phyloP scores from a whole-genome alignment of 2,329 filamentous ascomycete genomes.

The Triangularia verruculosa region DNA sequence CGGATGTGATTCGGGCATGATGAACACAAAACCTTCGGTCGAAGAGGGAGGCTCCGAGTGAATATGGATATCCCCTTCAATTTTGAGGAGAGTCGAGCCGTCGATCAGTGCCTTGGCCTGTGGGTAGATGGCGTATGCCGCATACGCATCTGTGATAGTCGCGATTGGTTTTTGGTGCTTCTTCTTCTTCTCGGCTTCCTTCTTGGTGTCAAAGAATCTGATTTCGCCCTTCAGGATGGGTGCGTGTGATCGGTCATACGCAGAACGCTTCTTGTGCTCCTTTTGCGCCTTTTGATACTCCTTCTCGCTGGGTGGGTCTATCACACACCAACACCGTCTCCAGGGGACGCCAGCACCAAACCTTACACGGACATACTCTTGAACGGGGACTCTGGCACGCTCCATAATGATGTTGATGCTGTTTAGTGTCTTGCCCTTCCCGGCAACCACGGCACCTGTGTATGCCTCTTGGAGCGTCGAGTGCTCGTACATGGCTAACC shows the following conservation, averaged over 20 bases:
- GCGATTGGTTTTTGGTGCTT: slow-evolving; percentile 80
- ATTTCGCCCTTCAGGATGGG: slow-evolving; percentile 79
- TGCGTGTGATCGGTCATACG: slow-evolving; percentile 70
- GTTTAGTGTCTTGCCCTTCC: slow-evolving; percentile 85
- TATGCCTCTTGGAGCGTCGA: slow-evolving; percentile 93
- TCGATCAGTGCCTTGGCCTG: slow-evolving; percentile 93
- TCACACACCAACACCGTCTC: slow-evolving; percentile 95
- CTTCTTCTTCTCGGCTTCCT: slow-evolving; percentile 78
- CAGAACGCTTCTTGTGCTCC: slow-evolving; percentile 73
- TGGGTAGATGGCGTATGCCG: slow-evolving; percentile 92
- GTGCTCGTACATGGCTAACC: slow-evolving; percentile 91
- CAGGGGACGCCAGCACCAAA: slow-evolving; percentile 96
- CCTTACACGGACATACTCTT: slow-evolving; percentile 92
- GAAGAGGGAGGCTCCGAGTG: slow-evolving; percentile 74
- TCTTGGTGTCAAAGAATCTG: slow-evolving; percentile 86
- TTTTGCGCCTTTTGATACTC: slow-evolving; percentile 82
- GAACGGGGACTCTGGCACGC: slow-evolving; percentile 69
- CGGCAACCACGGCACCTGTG: slow-evolving; percentile 90
- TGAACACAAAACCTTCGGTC: slow-evolving; percentile 91
- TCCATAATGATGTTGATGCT: slow-evolving; percentile 90
- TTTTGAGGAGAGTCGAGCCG: slow-evolving; percentile 87
- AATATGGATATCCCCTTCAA: slow-evolving; percentile 87
- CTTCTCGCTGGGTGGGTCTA: slow-evolving; percentile 90
- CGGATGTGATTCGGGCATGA: slow-evolving; percentile 94
- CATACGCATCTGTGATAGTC: slow-evolving; percentile 84